Evolutionary conservation across 1,284 basidiomycete genomes (phyloP), one percentile per base, ranked within the genome.

Genomic region (Trametes polyzona): DNA sequence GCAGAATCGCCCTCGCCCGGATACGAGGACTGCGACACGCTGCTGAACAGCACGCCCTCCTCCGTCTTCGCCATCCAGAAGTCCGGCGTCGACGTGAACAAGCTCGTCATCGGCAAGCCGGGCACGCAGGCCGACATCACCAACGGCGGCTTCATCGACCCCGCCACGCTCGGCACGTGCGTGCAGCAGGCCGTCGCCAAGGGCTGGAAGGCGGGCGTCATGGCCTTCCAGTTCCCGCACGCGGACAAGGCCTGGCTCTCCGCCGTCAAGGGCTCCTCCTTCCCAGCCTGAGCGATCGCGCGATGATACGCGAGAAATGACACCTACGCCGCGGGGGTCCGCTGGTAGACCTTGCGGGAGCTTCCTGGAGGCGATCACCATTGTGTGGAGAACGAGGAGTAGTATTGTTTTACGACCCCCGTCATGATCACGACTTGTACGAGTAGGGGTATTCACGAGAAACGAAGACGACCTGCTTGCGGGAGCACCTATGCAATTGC

Each of bases 61-160:
- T 68, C 75, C 2, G 52, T 88, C 21, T 87, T 88, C 75, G 77
- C 88, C 68, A 88, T 89, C 62, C 76, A 79, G 12, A 76, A 77
- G n/a, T 80, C 72, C 42, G 84, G 83, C 37, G 77, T 87, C 4
- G 67, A 76, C 4, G 65, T 83, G 39, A 69, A 74, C 67, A 79
- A 80, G 69, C 66, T 80, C 41, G 79, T 83, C 51, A 83, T 89
- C 52, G 87, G 87, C 4, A 88, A 88, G 70, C 86, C 86, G 0
- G 86, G 76, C 0, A 75, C 69, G 8, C 19, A 73, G 10, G 48
- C 42, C 35, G 67, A 74, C 10, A 82, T 83, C 65, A 83, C 84
- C 6, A 76, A 54, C 62, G 84, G 80, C 61, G 87, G 87, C 4
- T 86, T 77, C 66, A 84, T 88, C 54, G 69, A 71, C 30, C 72